These are phyloP conservation scores for Saturnispora diversa DNA, from an alignment of 805 yeast species.

Conservation along the genomic window DNA sequence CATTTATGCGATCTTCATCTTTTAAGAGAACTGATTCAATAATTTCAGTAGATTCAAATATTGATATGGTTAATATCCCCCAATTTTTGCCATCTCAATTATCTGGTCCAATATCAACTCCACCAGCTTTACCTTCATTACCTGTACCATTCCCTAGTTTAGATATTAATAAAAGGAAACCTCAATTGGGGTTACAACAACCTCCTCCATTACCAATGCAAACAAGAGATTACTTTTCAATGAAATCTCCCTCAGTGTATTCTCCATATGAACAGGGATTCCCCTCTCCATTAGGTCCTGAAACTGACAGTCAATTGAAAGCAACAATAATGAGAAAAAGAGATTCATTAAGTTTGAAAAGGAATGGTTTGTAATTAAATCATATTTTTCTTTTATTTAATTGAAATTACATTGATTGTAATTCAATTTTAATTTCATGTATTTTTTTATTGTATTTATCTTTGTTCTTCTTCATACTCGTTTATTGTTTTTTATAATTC, in stretches of 20 bases:
- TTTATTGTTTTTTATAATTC: too few relatives aligned
- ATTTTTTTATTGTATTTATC: not conserved
- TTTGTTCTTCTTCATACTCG: not conserved
- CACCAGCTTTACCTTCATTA: not conserved
- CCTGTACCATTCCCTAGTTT: conserved; percentile 3
- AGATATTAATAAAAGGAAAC: conserved; percentile 4
- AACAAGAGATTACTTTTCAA: conserved; percentile 3
- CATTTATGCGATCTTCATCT: conserved; percentile 13
- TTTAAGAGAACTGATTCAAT: conserved; percentile 25
- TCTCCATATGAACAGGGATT: conserved; percentile 15
- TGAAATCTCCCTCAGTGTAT: conserved; percentile 7
- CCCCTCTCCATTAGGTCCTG: conserved; percentile 10
- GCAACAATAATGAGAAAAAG: conserved; percentile 9
- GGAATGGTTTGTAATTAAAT: conserved; percentile 5
- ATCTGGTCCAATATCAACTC: not conserved
- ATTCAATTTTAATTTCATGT: not conserved
- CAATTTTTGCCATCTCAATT: conserved; percentile 12
- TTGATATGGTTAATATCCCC: conserved; percentile 13
- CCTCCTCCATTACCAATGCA: conserved; percentile 1
- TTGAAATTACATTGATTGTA: not conserved
- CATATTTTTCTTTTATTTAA: not conserved
- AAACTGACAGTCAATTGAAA: conserved; percentile 7
- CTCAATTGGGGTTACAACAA: conserved; percentile 2
- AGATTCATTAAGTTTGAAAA: conserved; percentile 6
- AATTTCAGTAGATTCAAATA: conserved; percentile 15